Evolutionary conservation across 495 filamentous ascomycete species (phyloP).

Genomic region (Glarea lozoyensis): DNA sequence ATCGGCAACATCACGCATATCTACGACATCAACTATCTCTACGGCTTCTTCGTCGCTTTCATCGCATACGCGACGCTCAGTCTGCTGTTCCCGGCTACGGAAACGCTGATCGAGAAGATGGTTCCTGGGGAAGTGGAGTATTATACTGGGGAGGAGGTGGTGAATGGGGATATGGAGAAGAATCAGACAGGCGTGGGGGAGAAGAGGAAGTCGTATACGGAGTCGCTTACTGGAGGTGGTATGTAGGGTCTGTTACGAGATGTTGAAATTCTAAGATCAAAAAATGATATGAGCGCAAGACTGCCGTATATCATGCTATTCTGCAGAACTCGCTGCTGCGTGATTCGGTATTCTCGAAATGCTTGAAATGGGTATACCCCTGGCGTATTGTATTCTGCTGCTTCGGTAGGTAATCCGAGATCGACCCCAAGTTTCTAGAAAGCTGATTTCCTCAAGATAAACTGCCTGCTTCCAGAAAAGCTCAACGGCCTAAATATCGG

Average conservation of each 20-base stretch:
- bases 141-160: background rate
- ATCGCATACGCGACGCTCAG: constrained; percentile 20
- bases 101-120: constrained; percentile 19
- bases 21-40: constrained; percentile 28
- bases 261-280: no score
- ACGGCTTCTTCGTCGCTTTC: constrained; percentile 28
- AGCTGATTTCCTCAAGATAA: no score
- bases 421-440: no score
- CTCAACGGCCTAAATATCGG: no score
- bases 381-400: no score
- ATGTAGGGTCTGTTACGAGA: background rate
- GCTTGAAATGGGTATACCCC: no score
- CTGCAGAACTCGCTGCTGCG: no score
- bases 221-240: background rate
- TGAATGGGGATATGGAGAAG: background rate
- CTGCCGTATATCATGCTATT: no score
- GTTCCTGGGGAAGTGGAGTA: constrained; percentile 3
- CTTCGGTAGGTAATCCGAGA: no score
- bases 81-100: constrained; percentile 24
- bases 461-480: no score
- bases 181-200: background rate
- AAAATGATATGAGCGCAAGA: no score
- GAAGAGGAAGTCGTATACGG: background rate
- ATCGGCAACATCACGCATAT: constrained; percentile 20
- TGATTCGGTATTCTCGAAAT: no score